phyloP scores from a whole-genome alignment of 352 stramenopile genomes.

The Phytophthora fragariaefolia region DNA sequence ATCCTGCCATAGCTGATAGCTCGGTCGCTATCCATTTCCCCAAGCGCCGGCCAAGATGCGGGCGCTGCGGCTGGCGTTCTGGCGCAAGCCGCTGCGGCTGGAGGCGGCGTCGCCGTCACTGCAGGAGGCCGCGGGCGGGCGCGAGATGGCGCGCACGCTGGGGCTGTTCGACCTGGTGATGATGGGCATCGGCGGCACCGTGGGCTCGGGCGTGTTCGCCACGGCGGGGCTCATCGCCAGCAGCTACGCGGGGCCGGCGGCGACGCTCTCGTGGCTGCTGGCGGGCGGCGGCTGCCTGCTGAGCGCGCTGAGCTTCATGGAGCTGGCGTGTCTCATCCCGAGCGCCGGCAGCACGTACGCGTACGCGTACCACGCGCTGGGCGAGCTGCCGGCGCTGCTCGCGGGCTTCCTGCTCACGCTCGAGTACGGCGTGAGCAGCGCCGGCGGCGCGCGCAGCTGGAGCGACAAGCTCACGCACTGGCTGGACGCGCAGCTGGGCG shows the following conservation, averaged over 20 bases:
- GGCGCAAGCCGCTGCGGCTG: slow-evolving; percentile 73
- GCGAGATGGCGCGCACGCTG: slow-evolving; percentile 53
- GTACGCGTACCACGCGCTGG: slow-evolving; percentile 93
- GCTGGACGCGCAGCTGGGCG: slow-evolving; percentile 62
- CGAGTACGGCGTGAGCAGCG: slow-evolving; percentile 93
- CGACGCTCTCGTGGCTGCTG: slow-evolving; percentile 87
- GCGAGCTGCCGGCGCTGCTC: slow-evolving; percentile 92
- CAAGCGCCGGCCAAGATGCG: slow-evolving; percentile 13
- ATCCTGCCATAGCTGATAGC: not conserved
- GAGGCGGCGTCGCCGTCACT: slow-evolving; percentile 26
- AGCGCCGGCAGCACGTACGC: slow-evolving; percentile 93
- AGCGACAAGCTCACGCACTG: slow-evolving; percentile 94
- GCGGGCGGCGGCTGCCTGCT: slow-evolving; percentile 80
- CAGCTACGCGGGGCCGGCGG: slow-evolving; percentile 74
- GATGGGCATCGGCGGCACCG: slow-evolving; percentile 94
- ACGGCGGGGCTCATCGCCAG: slow-evolving; percentile 76
- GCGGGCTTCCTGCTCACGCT: slow-evolving; percentile 91
- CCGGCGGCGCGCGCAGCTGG: slow-evolving; percentile 93
- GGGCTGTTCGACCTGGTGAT: slow-evolving; percentile 93
- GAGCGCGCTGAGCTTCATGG: slow-evolving; percentile 92
- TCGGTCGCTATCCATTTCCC: not conserved
- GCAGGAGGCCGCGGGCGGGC: slow-evolving; percentile 11
- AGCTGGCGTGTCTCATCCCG: slow-evolving; percentile 89
- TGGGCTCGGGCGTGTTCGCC: slow-evolving; percentile 94
- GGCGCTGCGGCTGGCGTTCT: slow-evolving; percentile 68